Conservation (phyloP, 2,329 filamentous ascomycete species). For the Neopestalotiopsis clavispora region DNA sequence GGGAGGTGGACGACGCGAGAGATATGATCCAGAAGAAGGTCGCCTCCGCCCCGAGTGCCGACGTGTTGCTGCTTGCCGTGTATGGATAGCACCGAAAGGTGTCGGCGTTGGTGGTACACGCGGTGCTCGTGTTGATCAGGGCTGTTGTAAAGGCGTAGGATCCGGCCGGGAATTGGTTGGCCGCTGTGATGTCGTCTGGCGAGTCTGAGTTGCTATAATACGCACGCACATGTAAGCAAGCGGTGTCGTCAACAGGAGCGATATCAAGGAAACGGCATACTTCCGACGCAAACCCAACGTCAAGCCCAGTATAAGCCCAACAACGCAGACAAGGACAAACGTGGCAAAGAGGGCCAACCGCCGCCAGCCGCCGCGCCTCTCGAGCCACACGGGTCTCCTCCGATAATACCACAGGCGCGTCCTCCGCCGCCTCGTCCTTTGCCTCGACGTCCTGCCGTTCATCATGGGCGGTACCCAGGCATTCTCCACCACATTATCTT, state of each 20-base stretch:
- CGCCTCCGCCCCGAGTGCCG: slow-evolving; percentile 44
- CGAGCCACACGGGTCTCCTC: slow-evolving; percentile 23
- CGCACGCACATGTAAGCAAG: slow-evolving; percentile 26
- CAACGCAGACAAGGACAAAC: slow-evolving; percentile 36
- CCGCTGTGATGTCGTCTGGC: slow-evolving; percentile 2
- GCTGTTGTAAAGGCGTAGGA: slow-evolving; percentile 65
- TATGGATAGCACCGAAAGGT: slow-evolving; percentile 70
- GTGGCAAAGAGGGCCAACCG: slow-evolving; percentile 35
- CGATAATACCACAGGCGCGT: neutral
- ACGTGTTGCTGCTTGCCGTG: slow-evolving; percentile 47
- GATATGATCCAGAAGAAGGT: slow-evolving; percentile 67
- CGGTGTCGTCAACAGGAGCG: neutral
- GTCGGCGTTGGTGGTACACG: slow-evolving; percentile 61
- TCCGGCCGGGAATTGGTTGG: slow-evolving; percentile 60
- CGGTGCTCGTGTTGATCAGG: slow-evolving; percentile 55
- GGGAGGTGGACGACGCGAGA: slow-evolving; percentile 36
- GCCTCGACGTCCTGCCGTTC: slow-evolving; percentile 12
- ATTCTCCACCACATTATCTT: slow-evolving; percentile 15
- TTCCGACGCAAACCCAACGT: slow-evolving; percentile 42
- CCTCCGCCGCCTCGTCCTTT: neutral
- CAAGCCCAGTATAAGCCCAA: slow-evolving; percentile 46
- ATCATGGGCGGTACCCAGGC: slow-evolving; percentile 14
- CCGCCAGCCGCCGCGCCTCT: slow-evolving; percentile 38
- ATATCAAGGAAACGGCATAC: slow-evolving; percentile 30
- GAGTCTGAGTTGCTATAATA: slow-evolving; percentile 33